Evolutionary conservation across 2,329 filamentous ascomycete genomes (phyloP).

Genomic region (Colletotrichum tabaci): DNA sequence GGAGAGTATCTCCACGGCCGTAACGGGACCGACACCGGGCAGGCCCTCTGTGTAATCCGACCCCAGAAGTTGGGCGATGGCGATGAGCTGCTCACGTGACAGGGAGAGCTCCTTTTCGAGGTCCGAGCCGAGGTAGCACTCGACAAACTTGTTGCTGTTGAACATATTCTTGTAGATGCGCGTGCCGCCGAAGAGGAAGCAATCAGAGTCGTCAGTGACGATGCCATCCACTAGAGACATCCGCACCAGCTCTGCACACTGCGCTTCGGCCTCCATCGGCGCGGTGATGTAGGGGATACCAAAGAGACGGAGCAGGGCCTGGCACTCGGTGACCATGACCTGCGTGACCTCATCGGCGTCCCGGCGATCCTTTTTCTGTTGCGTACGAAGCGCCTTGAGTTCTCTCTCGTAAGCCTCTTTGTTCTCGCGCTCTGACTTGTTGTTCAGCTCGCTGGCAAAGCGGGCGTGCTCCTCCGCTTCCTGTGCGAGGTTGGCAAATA

Average conservation of each 20-base stretch:
- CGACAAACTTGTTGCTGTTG: conserved; percentile 97
- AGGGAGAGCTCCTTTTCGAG: conserved; percentile 92
- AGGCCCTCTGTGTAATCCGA: conserved; percentile 97
- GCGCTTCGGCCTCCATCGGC: conserved; percentile 98
- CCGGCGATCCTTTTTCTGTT: conserved; percentile 95
- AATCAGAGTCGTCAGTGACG: conserved; percentile 97
- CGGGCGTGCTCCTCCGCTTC: conserved; percentile 96
- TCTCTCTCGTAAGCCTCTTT: conserved; percentile 88
- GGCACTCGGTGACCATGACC: conserved; percentile 95
- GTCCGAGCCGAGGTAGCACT: conserved; percentile 90
- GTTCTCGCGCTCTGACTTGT: conserved; percentile 78
- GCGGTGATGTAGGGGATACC: conserved; percentile 97
- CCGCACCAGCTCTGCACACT: conserved; percentile 91
- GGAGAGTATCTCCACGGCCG: conserved; percentile 91
- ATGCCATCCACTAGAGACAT: conserved; percentile 96
- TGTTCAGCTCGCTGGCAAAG: conserved; percentile 90
- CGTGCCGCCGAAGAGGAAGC: conserved; percentile 95
- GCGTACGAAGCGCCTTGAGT: conserved; percentile 86
- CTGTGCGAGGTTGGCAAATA: conserved; percentile 86
- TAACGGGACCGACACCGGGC: conserved; percentile 92
- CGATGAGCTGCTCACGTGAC: conserved; percentile 88
- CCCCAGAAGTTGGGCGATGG: conserved; percentile 90
- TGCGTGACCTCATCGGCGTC: conserved; percentile 98
- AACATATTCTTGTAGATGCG: conserved; percentile 99
- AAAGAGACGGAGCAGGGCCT: conserved; percentile 90